These are phyloP conservation scores for Rugonectria rugulosa DNA, from an alignment of 2,329 filamentous ascomycete species.

Conservation along the genomic window DNA sequence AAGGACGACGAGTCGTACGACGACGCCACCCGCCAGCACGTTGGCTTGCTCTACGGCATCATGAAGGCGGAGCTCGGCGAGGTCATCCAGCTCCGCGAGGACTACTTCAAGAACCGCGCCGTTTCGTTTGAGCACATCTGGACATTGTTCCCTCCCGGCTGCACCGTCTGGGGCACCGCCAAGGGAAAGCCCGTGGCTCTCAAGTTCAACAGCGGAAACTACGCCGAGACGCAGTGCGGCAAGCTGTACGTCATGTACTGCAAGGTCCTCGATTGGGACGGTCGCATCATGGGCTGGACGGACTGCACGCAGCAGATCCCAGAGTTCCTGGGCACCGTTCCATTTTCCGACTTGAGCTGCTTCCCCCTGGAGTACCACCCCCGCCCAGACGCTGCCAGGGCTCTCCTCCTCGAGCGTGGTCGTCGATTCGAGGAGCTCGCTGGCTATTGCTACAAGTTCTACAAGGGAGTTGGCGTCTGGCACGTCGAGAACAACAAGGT, in stretches of 20 bases:
- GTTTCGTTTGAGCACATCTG: slow-evolving; percentile 61
- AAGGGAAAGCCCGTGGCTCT: slow-evolving; percentile 50
- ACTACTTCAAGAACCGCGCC: slow-evolving; percentile 61
- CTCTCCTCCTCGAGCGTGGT: slow-evolving; percentile 50
- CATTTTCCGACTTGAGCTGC: slow-evolving; percentile 52
- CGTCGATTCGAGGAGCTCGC: slow-evolving; percentile 53
- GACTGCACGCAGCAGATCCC: slow-evolving; percentile 45
- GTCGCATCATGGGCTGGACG: slow-evolving; percentile 54
- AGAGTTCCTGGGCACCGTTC: slow-evolving; percentile 53
- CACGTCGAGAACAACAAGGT: slow-evolving; percentile 33
- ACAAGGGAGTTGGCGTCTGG: slow-evolving; percentile 48
- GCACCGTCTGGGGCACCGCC: slow-evolving; percentile 48
- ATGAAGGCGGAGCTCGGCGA: slow-evolving; percentile 60
- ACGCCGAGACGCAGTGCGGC: slow-evolving; percentile 47
- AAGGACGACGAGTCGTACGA: slow-evolving; percentile 52
- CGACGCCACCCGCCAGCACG: slow-evolving; percentile 51
- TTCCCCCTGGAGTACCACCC: slow-evolving; percentile 56
- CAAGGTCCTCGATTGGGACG: slow-evolving; percentile 57
- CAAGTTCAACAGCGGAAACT: slow-evolving; percentile 48
- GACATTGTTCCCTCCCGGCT: slow-evolving; percentile 61
- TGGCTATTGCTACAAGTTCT: slow-evolving; percentile 57
- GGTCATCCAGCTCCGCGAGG: slow-evolving; percentile 56
- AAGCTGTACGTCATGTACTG: slow-evolving; percentile 49
- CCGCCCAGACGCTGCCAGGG: slow-evolving; percentile 44
- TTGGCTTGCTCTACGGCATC: slow-evolving; percentile 55